Base-by-base conservation (phyloP, 2,329 filamentous ascomycete species). In the Phyllosticta citribraziliensis region DNA sequence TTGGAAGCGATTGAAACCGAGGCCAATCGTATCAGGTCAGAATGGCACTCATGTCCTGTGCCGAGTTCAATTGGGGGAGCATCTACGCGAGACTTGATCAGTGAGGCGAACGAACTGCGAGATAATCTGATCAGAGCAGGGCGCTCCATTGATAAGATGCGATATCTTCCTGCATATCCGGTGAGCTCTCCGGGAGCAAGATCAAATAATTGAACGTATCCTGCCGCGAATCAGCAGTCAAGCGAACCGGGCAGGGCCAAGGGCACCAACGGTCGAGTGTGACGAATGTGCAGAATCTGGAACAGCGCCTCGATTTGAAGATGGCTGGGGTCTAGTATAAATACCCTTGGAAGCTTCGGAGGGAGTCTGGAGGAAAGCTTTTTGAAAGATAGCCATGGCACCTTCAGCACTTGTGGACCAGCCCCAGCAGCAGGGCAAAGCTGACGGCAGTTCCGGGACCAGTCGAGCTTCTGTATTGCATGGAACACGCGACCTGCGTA, bases 401-500 rank as follows among this genome's bases (percentile, higher is more conserved):
- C 73, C 73, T 59, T 73, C 72, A 68, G 73, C 73, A 57, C 65
- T 75, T 57, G 70, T 70, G 63, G 72, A 74, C 63, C 68, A 71
- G 62, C 73, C 72, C 62, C 73, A 72, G 69, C 72, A 72, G 69
- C 69, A 71, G 66, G 66, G 69, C 11, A 70, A 70, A 66, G 70
- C 75, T 66, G 72, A 71, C 65, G 66, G 67, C 60, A 76, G 75
- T 66, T 65, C 68, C 22, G 67, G 67, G 59, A 40, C 4, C 17
- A 69, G 75, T 52, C 71, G 72, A 69, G 74, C 74, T 64, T 75
- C 72, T 56, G 73, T 76, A 64, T 66, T 76, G 67, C 69, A 74
- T 72, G 74, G 73, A 67, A 72, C 73, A 69, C 74, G 70, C 66
- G 72, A 76, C 66, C 72, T 76, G 67, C 72, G 72, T 67, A 68